These are phyloP conservation scores for Akanthomyces muscarius DNA, from an alignment of 2,329 filamentous ascomycete species.

Conservation along the genomic window DNA sequence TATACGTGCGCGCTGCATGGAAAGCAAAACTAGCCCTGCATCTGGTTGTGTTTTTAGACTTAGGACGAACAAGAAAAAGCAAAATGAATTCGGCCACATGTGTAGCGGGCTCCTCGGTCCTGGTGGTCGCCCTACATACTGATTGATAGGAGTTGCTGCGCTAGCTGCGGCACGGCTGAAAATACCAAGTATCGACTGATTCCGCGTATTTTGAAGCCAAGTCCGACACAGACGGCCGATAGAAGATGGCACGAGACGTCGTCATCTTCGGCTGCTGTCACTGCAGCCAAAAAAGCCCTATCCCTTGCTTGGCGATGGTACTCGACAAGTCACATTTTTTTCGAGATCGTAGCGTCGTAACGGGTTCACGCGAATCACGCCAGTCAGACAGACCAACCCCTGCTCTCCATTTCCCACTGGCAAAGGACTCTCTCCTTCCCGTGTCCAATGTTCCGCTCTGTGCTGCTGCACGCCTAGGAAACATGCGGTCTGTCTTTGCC, in stretches of 20 bases:
- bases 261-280: background rate
- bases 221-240: background rate
- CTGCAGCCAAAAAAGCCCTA: background rate
- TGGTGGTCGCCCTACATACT: too few species aligned
- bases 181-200: background rate
- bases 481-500: background rate
- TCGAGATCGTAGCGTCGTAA: background rate
- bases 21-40: too few species aligned
- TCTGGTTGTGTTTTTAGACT: background rate
- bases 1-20: too few species aligned
- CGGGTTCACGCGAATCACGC: background rate
- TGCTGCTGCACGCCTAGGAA: background rate
- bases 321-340: slow-evolving; percentile 11
- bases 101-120: background rate
- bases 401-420: background rate
- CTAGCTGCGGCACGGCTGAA: background rate
- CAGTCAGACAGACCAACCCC: background rate
- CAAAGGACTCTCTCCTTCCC: background rate
- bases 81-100: background rate
- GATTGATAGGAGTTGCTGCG: background rate
- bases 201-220: background rate
- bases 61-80: background rate
- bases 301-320: background rate
- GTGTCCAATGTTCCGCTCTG: background rate
- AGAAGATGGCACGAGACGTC: background rate